phyloP scores from a whole-genome alignment of 169 alveolate genomes.

The Plasmodium vivax region DNA sequence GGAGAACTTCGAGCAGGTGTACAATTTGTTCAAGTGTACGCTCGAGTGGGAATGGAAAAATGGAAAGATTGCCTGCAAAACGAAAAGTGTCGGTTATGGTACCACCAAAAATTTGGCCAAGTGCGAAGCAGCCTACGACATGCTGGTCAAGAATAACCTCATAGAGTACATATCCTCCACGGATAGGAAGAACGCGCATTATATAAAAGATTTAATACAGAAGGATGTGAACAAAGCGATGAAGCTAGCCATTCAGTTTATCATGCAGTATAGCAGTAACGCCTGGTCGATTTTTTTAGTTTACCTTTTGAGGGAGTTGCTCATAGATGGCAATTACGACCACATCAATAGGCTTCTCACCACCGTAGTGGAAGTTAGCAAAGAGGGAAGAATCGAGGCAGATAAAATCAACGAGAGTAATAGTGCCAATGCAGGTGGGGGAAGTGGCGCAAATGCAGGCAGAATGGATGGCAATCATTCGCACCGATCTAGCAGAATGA shows the following conservation, averaged over 20 bases:
- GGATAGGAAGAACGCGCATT: slow-evolving; percentile 72
- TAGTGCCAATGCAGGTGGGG: neutral
- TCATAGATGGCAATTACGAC: slow-evolving; percentile 71
- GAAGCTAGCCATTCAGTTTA: slow-evolving; percentile 56
- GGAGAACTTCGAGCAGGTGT: slow-evolving; percentile 68
- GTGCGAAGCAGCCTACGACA: slow-evolving; percentile 74
- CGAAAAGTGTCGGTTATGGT: slow-evolving; percentile 74
- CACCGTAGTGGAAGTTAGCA: slow-evolving; percentile 66
- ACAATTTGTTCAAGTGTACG: slow-evolving; percentile 64
- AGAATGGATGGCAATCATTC: neutral
- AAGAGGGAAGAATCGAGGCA: slow-evolving; percentile 54
- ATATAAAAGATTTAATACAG: slow-evolving; percentile 64
- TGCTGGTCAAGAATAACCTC: slow-evolving; percentile 68
- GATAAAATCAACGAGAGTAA: slow-evolving; percentile 28
- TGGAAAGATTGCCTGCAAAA: slow-evolving; percentile 54
- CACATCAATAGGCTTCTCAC: slow-evolving; percentile 47
- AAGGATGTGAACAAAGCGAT: slow-evolving; percentile 58
- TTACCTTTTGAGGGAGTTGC: slow-evolving; percentile 46
- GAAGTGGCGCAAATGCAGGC: neutral
- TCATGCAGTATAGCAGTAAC: slow-evolving; percentile 69
- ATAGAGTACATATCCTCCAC: slow-evolving; percentile 69
- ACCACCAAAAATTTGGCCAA: slow-evolving; percentile 69
- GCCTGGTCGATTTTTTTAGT: slow-evolving; percentile 71
- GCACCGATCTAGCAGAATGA: neutral
- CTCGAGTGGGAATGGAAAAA: slow-evolving; percentile 76